Conservation (phyloP, 306 rosid species). For the Citrullus mucosospermus region DNA sequence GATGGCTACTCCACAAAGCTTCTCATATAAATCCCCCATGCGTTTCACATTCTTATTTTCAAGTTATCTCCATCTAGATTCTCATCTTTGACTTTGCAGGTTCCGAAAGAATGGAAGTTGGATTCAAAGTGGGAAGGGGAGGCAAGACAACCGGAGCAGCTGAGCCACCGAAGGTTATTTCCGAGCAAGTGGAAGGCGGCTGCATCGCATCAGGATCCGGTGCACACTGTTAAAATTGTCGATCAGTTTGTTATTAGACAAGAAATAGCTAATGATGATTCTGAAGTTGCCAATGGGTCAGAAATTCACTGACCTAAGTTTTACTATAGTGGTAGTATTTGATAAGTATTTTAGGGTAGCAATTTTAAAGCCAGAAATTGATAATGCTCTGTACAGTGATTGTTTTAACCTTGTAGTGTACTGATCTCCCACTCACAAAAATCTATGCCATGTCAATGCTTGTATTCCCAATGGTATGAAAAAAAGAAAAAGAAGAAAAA, state of each 20-base stretch:
- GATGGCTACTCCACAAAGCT: neutral
- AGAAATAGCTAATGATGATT: slow-evolving; percentile 26
- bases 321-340: slow-evolving; percentile 15
- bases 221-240: slow-evolving; percentile 71
- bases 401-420: neutral
- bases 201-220: slow-evolving; percentile 51
- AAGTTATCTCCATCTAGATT: neutral
- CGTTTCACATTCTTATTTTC: neutral
- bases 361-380: neutral
- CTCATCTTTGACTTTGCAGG: slow-evolving; percentile 15
- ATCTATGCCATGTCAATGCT: neutral
- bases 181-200: slow-evolving; percentile 63
- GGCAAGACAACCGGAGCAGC: slow-evolving; percentile 21
- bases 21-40: neutral
- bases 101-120: slow-evolving; percentile 49
- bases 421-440: neutral
- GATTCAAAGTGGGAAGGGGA: slow-evolving; percentile 47
- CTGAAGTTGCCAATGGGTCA: slow-evolving; percentile 22
- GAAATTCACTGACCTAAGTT: slow-evolving; percentile 29
- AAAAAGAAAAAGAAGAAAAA: too few species aligned
- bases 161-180: slow-evolving; percentile 28
- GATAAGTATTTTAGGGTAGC: neutral
- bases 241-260: slow-evolving; percentile 59
- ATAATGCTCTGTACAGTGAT: neutral
- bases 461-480: neutral